Percentiles rank a stretch among this genome's conserved stretches.
Evolutionary conservation across 2,329 filamentous ascomycete genomes (phyloP).

Genomic region (Aspergillus intermedius): DNA sequence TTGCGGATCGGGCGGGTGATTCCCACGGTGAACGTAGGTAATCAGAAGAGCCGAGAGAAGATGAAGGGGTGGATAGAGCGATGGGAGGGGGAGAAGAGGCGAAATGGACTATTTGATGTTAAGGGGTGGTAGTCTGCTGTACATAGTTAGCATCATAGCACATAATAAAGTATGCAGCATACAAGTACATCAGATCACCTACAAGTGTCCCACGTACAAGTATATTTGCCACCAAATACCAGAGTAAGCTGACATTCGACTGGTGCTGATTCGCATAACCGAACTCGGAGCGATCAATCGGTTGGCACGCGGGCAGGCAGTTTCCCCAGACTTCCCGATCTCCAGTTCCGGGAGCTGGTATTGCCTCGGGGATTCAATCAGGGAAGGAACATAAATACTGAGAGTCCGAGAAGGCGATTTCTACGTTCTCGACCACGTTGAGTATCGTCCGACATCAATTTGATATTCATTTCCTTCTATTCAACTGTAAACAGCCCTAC

Average conservation of each 20-base stretch:
- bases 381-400: neutral
- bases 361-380: slow-evolving; percentile 18
- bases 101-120: slow-evolving; percentile 50
- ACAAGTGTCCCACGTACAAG: neutral
- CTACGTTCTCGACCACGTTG: too few species aligned
- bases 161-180: neutral
- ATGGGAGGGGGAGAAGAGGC: slow-evolving; percentile 57
- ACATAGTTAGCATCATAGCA: slow-evolving; percentile 1
- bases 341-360: slow-evolving; percentile 11
- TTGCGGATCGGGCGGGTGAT: slow-evolving; percentile 83
- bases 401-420: too few species aligned
- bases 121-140: slow-evolving; percentile 27
- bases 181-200: too few species aligned
- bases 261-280: neutral
- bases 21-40: slow-evolving; percentile 84
- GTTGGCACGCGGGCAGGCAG: slow-evolving; percentile 5
- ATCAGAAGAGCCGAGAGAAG: slow-evolving; percentile 54
- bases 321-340: slow-evolving; percentile 17
- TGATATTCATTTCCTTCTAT: too few species aligned
- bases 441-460: too few species aligned
- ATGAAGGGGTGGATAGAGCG: slow-evolving; percentile 63
- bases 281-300: slow-evolving; percentile 11
- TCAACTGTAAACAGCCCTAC: too few species aligned
- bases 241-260: neutral
- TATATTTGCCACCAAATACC: neutral